Conservation (phyloP, 2,329 filamentous ascomycete genomes). For the Arthroderma uncinatum region DNA sequence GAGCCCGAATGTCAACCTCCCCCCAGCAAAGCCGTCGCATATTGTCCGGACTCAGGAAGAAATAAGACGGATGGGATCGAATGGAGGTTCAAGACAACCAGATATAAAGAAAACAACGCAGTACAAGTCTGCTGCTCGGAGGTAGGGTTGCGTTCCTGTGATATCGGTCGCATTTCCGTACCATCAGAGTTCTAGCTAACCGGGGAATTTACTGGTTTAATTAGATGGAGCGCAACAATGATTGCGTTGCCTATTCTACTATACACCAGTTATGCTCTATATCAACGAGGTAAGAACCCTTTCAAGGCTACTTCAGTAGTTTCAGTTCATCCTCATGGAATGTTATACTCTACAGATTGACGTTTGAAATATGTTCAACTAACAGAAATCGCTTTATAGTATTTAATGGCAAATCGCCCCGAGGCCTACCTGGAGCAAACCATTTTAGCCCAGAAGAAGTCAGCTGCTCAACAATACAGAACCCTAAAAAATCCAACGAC, state of each 20-base stretch:
- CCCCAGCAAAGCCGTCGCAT: not conserved
- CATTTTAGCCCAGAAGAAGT: slow-evolving; percentile 3
- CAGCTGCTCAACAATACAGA: not conserved
- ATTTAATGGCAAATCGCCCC: slow-evolving; percentile 9
- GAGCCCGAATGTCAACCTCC: not conserved
- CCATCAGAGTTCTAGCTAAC: not conserved
- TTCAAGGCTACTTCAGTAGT: not conserved
- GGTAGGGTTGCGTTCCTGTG: slow-evolving; percentile 19
- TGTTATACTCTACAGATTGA: not conserved
- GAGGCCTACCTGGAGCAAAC: slow-evolving; percentile 9
- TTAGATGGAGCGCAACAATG: slow-evolving; percentile 21
- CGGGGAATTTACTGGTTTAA: not conserved
- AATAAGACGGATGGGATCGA: not conserved
- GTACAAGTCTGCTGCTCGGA: slow-evolving; percentile 30
- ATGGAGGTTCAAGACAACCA: not conserved
- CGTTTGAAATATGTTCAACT: not conserved
- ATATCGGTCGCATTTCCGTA: not conserved
- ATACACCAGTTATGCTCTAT: slow-evolving; percentile 21
- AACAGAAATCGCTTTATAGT: slow-evolving; percentile 1
- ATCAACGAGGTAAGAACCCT: slow-evolving; percentile 19
- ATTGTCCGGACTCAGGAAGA: not conserved
- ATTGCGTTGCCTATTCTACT: slow-evolving; percentile 21
- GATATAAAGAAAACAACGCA: slow-evolving; percentile 34
- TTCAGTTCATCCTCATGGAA: not conserved
- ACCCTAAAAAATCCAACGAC: not conserved